Base-by-base conservation (phyloP, 495 filamentous ascomycete genomes). In the Lasiosphaeria miniovina region DNA sequence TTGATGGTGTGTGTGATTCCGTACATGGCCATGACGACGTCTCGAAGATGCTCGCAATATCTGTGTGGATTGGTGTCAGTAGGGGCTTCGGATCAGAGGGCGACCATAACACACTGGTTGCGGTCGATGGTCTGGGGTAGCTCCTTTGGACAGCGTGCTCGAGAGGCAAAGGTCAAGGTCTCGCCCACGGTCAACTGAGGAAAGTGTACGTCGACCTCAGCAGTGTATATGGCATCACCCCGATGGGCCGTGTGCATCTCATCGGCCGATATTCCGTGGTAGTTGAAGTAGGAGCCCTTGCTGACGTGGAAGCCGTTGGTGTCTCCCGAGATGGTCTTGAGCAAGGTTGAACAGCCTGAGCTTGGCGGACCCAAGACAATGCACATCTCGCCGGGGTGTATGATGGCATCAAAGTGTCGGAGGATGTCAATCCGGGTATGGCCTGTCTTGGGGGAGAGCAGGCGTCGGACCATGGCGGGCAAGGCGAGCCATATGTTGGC, bases 121-220 rank as follows among this genome's bases (percentile, higher is more conserved):
- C 38, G 38, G 35, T 77, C 75, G 10, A 90, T 80, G 7, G 86
- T 84, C 0, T 80, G 72, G 24, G 85, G 78, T 15, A 89, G 76
- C 52, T 86, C 82, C 6, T 77, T 73, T n/a, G 88, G 88, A 9
- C 88, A 81, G 56, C 88, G 79, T 4, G 88, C 82, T 58, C 79
- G 74, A 8, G 89, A 86, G 12, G 90, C 90, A 64, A 93, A 92
- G 5, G 82, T 81, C 24, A 95, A 68, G 0, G 90, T 95, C 63
- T 95, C 83, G 6, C 86, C 89, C 9, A 90, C 89, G 0, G 86
- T 89, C 51, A 94, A 74, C 71, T 88, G 84, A n/a, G 90, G 90
- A 66, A 92, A 92, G 73, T 93, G 89, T 3, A 88, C 82, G 66
- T 95, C 90, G 10, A 84, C 82, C 71, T 93, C 90, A 34, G 88